Conservation (phyloP, 768 basidiomycete species). For the Coprinopsis sp. region DNA sequence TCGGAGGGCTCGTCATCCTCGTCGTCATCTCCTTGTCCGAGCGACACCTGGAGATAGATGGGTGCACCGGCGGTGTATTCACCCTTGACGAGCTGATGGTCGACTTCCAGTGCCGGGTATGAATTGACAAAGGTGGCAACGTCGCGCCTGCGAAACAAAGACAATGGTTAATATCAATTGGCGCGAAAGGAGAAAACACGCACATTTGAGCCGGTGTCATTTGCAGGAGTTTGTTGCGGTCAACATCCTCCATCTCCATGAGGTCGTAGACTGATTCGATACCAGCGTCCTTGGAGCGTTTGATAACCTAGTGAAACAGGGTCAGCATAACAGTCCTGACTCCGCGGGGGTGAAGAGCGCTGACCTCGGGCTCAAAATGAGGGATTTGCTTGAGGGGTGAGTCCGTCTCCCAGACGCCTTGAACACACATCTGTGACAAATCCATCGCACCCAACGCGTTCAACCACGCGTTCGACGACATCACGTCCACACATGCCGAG, state of each 20-base stretch:
- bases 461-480: constrained; percentile 95
- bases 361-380: constrained; percentile 87
- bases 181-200: constrained; percentile 27
- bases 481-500: constrained; percentile 95
- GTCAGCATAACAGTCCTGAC: neutral
- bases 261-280: constrained; percentile 94
- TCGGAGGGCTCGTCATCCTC: constrained; percentile 78
- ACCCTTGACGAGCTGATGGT: constrained; percentile 79
- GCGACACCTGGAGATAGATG: constrained; percentile 72
- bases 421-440: constrained; percentile 96
- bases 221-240: constrained; percentile 73
- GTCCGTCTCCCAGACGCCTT: constrained; percentile 97
- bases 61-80: constrained; percentile 84
- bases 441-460: constrained; percentile 97
- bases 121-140: constrained; percentile 96
- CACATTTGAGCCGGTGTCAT: constrained; percentile 88
- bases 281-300: constrained; percentile 76
- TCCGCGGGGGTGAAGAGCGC: constrained; percentile 10
- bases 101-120: constrained; percentile 93
- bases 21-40: constrained; percentile 79
- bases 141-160: constrained; percentile 59
- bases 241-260: constrained; percentile 97
- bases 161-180: constrained; percentile 13
- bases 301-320: constrained; percentile 54
- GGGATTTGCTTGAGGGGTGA: constrained; percentile 95